Evolutionary conservation across 768 basidiomycete species (phyloP).

Genomic region (Panus rudis): DNA sequence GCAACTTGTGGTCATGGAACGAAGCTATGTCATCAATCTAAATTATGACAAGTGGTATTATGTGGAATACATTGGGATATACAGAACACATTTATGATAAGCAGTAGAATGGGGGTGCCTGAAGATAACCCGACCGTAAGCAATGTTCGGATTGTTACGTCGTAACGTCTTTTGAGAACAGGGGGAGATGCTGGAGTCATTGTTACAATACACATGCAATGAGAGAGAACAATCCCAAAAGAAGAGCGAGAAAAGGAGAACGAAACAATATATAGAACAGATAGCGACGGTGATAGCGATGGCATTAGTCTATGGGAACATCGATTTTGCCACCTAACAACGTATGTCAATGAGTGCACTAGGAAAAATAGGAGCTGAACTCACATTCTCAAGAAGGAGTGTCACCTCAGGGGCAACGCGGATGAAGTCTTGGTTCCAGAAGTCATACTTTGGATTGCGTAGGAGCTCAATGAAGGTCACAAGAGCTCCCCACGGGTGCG

Average conservation of each 20-base stretch:
- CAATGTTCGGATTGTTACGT: constrained; percentile 41
- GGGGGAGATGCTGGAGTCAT: constrained; percentile 45
- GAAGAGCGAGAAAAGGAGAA: constrained; percentile 45
- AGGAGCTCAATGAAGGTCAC: constrained; percentile 92
- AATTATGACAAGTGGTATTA: constrained; percentile 29
- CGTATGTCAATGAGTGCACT: constrained; percentile 8
- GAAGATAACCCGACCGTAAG: constrained; percentile 24
- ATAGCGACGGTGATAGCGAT: constrained; percentile 60
- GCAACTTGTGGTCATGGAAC: constrained; percentile 30
- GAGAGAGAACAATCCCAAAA: constrained; percentile 34
- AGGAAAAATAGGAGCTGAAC: constrained; percentile 26
- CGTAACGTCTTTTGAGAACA: constrained; percentile 45
- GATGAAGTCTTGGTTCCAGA: constrained; percentile 85
- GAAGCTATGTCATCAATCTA: constrained; percentile 29
- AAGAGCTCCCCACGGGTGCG: constrained; percentile 94
- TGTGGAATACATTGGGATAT: constrained; percentile 32
- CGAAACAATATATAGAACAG: constrained; percentile 70
- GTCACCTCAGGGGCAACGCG: constrained; percentile 83
- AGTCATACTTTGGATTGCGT: constrained; percentile 83
- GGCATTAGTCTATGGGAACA: constrained; percentile 71
- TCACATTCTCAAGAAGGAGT: constrained; percentile 74
- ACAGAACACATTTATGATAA: constrained; percentile 27
- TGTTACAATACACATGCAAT: constrained; percentile 86
- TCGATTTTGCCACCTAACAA: constrained; percentile 65
- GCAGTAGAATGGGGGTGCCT: constrained; percentile 24